These are phyloP conservation scores for Candida piceae DNA, from an alignment of 805 yeast genomes.

Conservation along the genomic window DNA sequence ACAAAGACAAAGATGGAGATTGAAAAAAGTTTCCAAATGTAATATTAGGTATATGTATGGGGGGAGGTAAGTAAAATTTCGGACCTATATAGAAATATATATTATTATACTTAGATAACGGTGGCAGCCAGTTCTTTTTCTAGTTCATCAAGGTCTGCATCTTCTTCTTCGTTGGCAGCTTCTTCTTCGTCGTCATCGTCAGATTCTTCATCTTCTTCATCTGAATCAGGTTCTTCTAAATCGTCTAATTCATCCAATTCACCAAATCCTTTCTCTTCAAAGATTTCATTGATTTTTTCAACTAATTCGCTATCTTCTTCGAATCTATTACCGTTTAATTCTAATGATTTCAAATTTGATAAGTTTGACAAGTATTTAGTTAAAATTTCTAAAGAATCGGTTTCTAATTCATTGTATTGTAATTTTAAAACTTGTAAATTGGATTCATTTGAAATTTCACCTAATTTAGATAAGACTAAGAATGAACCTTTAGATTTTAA, in stretches of 20 bases:
- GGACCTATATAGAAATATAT: no score
- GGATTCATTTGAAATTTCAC: constrained; percentile 24
- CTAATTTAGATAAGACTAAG: constrained; percentile 45
- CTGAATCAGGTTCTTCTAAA: constrained; percentile 76
- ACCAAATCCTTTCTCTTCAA: constrained; percentile 70
- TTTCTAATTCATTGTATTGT: constrained; percentile 85
- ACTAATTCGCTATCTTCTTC: constrained; percentile 79
- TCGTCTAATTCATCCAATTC: constrained; percentile 93
- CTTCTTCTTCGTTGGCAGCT: constrained; percentile 47
- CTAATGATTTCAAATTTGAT: constrained; percentile 59
- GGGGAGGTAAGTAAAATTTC: background rate
- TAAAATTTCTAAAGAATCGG: constrained; percentile 56
- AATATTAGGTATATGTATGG: no score
- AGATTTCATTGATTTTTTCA: constrained; percentile 53
- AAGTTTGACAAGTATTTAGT: constrained; percentile 49
- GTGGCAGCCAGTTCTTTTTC: constrained; percentile 48
- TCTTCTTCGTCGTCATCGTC: constrained; percentile 48
- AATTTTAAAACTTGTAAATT: constrained; percentile 58
- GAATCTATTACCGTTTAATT: constrained; percentile 90
- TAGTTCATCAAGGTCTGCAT: constrained; percentile 36
- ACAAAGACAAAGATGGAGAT: constrained; percentile 17
- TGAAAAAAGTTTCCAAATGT: background rate
- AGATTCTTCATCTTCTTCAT: constrained; percentile 62
- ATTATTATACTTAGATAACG: constrained; percentile 23
- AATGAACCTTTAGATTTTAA: constrained; percentile 75